Percentiles rank a stretch among this genome's conserved stretches.
Evolutionary conservation across 768 basidiomycete species (phyloP).

Genomic region (Leccinellum luteum): DNA sequence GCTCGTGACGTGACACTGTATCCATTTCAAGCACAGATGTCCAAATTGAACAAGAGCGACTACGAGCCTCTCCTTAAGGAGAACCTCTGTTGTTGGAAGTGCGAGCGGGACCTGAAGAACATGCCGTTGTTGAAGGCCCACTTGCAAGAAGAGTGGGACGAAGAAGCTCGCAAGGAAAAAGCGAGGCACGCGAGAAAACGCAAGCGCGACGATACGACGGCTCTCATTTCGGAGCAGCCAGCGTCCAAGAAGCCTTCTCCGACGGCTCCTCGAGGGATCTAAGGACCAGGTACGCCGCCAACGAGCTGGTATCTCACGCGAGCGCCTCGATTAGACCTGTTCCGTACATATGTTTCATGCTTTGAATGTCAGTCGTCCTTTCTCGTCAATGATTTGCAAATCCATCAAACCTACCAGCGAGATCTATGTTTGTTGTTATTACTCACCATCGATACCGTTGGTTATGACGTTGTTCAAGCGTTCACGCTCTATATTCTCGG

Average conservation of each 20-base stretch:
- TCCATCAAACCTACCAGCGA: neutral
- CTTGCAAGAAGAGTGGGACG: slow-evolving; percentile 71
- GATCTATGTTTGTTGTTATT: neutral
- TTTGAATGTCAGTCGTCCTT: slow-evolving; percentile 3
- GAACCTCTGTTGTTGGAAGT: slow-evolving; percentile 67
- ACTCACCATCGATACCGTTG: neutral
- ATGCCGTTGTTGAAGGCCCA: slow-evolving; percentile 76
- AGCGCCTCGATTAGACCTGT: neutral
- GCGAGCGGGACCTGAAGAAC: slow-evolving; percentile 58
- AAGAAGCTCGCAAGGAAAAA: slow-evolving; percentile 41
- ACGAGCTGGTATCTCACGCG: neutral
- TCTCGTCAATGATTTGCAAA: neutral
- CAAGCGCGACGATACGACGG: slow-evolving; percentile 25
- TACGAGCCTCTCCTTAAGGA: slow-evolving; percentile 72
- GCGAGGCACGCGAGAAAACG: slow-evolving; percentile 41
- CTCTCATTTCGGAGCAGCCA: slow-evolving; percentile 4
- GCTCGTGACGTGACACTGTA: neutral
- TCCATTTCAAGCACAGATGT: slow-evolving; percentile 41
- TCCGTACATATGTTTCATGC: neutral
- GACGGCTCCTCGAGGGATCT: slow-evolving; percentile 1
- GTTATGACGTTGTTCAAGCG: neutral
- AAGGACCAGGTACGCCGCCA: neutral
- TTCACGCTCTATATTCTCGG: slow-evolving; percentile 28
- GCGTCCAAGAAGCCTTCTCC: slow-evolving; percentile 14
- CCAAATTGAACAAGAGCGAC: slow-evolving; percentile 44